A percentile compares a stretch with the other conserved stretches of the same genome.
These are phyloP conservation scores for Colletotrichum horii DNA, from an alignment of 2,329 filamentous ascomycete genomes.

Conservation along the genomic window DNA sequence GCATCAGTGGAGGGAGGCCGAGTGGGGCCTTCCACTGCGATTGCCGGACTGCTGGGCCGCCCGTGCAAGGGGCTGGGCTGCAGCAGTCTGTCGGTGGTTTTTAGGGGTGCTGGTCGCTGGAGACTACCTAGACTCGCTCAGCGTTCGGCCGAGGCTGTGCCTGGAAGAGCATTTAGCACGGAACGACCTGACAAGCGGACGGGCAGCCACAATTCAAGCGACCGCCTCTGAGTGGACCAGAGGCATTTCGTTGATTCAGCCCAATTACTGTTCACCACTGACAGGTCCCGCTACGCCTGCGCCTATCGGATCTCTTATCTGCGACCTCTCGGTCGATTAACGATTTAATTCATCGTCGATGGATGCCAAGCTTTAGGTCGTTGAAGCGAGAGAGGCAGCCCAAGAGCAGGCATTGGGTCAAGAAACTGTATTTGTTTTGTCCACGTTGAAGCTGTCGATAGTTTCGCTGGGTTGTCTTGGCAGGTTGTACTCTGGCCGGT, in stretches of 20 bases:
- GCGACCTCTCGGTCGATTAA: not conserved
- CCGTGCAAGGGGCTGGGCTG: conserved; percentile 4
- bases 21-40: not conserved
- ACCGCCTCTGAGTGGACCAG: conserved; percentile 18
- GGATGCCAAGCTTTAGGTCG: not conserved
- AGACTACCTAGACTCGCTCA: not conserved
- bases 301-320: conserved; percentile 12
- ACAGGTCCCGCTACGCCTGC: not conserved
- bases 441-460: not conserved
- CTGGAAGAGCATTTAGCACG: not conserved
- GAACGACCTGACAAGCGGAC: not conserved
- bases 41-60: conserved; percentile 19
- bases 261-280: conserved; percentile 22
- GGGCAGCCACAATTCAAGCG: conserved; percentile 11
- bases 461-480: conserved; percentile 13
- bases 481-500: not conserved
- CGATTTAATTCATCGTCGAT: not conserved
- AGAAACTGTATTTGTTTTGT: not conserved
- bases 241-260: conserved; percentile 24
- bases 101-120: not conserved
- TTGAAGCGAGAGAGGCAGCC: not conserved
- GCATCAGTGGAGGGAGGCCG: conserved; percentile 4
- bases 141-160: not conserved
- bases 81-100: not conserved
- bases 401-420: not conserved